Evolutionary conservation across 169 alveolate species (phyloP).

Genomic region (Cryptosporidium viatorum): DNA sequence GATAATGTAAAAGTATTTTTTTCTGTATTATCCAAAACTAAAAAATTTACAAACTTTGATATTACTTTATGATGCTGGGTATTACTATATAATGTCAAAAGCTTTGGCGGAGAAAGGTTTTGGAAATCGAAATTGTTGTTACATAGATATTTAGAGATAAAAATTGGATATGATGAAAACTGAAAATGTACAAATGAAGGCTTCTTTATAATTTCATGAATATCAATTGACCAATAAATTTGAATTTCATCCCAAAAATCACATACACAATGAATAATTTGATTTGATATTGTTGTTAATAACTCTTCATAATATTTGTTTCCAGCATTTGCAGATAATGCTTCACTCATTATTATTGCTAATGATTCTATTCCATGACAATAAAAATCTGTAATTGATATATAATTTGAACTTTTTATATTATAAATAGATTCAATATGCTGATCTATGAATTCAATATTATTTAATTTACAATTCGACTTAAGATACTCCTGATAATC

Average conservation of each 20-base stretch:
- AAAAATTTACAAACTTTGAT: conserved; percentile 19
- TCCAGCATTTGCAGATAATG: neutral
- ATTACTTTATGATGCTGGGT: neutral
- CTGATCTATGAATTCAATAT: neutral
- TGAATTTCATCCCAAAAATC: conserved; percentile 40
- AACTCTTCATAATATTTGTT: neutral
- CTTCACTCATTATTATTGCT: conserved; percentile 1
- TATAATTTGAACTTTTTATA: neutral
- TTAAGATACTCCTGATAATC: neutral
- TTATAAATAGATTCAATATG: neutral
- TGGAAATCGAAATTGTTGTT: conserved; percentile 5
- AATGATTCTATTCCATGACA: conserved; percentile 44
- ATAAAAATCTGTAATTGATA: neutral
- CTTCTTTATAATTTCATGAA: neutral
- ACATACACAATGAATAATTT: neutral
- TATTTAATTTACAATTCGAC: neutral
- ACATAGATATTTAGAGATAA: neutral
- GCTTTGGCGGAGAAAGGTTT: conserved; percentile 3
- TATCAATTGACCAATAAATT: conserved; percentile 6
- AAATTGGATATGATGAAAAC: conserved; percentile 47
- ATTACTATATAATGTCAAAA: neutral
- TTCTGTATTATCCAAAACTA: neutral
- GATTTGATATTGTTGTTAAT: neutral
- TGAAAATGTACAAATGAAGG: conserved; percentile 13
- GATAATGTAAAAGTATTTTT: neutral